A percentile compares a stretch with the other conserved stretches of the same genome.
Conservation (phyloP, 2,329 filamentous ascomycete genomes). For the Acarospora socialis region DNA sequence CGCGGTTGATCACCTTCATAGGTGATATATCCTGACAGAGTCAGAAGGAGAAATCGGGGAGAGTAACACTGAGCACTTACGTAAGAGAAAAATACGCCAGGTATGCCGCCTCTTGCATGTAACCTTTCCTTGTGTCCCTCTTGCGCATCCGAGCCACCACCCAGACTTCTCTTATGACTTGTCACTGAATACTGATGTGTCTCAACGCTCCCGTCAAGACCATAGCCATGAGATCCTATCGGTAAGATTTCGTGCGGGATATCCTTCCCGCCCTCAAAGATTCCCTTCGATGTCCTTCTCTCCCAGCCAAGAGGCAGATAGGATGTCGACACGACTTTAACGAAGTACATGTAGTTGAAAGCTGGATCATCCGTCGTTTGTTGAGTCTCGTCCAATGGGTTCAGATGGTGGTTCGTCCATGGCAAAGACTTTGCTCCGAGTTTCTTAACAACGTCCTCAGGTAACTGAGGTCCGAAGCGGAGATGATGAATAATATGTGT, state of each 20-base stretch:
- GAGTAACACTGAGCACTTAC: slow-evolving; percentile 40
- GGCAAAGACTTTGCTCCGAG: slow-evolving; percentile 40
- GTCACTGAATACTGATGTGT: slow-evolving; percentile 98
- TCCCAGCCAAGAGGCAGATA: slow-evolving; percentile 90
- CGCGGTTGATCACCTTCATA: slow-evolving; percentile 98
- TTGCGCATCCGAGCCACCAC: slow-evolving; percentile 67
- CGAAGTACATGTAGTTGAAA: slow-evolving; percentile 98
- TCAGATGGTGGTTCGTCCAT: slow-evolving; percentile 84
- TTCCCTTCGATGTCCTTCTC: slow-evolving; percentile 24
- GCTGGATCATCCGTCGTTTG: slow-evolving; percentile 69
- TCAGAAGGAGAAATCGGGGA: slow-evolving; percentile 13
- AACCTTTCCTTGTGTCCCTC: slow-evolving; percentile 87
- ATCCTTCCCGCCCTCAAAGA: slow-evolving; percentile 7
- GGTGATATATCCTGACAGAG: slow-evolving; percentile 73
- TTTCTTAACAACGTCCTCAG: slow-evolving; percentile 52
- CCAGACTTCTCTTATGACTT: slow-evolving; percentile 79
- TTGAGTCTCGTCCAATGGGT: slow-evolving; percentile 69
- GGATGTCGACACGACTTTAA: slow-evolving; percentile 94
- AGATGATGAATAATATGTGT: slow-evolving; percentile 77
- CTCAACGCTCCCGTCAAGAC: slow-evolving; percentile 68
- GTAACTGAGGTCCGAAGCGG: slow-evolving; percentile 83
- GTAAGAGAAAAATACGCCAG: slow-evolving; percentile 97
- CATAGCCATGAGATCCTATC: slow-evolving; percentile 54
- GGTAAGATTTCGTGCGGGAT: slow-evolving; percentile 27
- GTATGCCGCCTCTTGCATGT: slow-evolving; percentile 78